Base-by-base conservation (phyloP, 176 grass and related monocot species). In the Rhynchospora pubera region DNA sequence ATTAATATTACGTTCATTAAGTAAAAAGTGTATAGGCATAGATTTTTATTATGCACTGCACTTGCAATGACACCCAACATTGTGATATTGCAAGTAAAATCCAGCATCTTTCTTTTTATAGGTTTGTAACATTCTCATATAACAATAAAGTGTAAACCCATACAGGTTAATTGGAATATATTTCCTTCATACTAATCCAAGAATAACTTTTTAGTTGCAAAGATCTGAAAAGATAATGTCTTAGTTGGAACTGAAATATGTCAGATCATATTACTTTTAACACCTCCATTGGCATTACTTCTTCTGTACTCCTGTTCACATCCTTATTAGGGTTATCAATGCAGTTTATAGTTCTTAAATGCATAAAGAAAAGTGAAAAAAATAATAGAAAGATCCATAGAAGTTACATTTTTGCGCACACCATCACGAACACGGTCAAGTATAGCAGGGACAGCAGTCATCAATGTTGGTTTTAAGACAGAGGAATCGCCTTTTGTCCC, bases 361-460 rank as follows among this genome's bases (percentile, higher is more conserved):
- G 23, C 24, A 56, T 56, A 56, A 77, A 11, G 68, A 64, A 78
- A 79, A 18, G 64, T 78, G 46, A 2, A 22, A 2, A 22, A 45
- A 11, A 83, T 57, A 83, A 71, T 14, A 47, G 67, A 42, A 83
- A 65, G 55, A 43, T 70, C 69, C 76, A n/a, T 5, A 48, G 59
- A 58, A 82, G 60, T 86, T 95, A 99, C 96, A 62, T 99, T 90
- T 93, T 99, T 99, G 46, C 89, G 62, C 15, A 99, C 96, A 15
- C 92, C 92, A 85, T 94, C 92, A 76, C 87, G 91, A 82, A 99
- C 89, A 62, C 89, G 92, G 21, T 99, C 96, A 39, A 99, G 91
- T 85, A 99, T 99, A 85, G 96, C 96, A 95, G 96, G 96, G 52
- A 99, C 96, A 22, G 86, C 85, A 77, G 92, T 89, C 92, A 99